Evolutionary conservation across 1,139 yeast species (phyloP), one percentile per base, ranked within the genome.

Genomic region (Suhomyces terraborum): DNA sequence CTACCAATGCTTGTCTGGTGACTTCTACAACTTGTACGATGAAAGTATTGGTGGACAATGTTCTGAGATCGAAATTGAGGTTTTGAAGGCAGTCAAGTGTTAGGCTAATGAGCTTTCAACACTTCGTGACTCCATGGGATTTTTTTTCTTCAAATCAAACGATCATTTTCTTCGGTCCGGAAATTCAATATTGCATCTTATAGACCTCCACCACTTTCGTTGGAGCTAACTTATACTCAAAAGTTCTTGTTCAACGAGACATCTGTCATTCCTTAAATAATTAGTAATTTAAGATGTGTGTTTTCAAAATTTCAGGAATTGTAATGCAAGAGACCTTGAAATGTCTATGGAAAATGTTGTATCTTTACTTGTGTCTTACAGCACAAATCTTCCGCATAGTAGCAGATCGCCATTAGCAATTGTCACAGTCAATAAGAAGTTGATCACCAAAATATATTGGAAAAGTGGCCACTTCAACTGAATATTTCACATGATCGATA

Each of bases 11-110:
- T 54, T 56, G 51, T 70, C 75, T 18, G 75, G 76, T 38, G 66
- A 60, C 51, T 69, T 69, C 59, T 69, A 64, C 63, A 70, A 70
- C 59, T 64, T 70, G 53, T 70, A 70, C 49, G 73, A 68, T 53
- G 58, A 65, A 55, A 56, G 62, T 42, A 62, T 67, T 45, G 73
- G 71, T 20, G 57, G 54, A 9, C 73, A 69, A 57, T 70, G 76
- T 57, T 53, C 62, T 17, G 59, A 56, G 43, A 61, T 67, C 40
- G 69, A 67, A 50, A 61, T 70, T 43, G 65, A 62, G 24, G 53
- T 67, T 42, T 62, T 69, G 49, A 56, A 60, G 45, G 67, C 68
- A 21, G 58, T 60, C 26, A 48, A 54, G 33, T 68, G 70, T 55
- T 62, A 55, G 51, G 10, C n/a, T n/a, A 31, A n/a, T n/a, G n/a